These are phyloP conservation scores for Echinosophora koreensis DNA, from an alignment of 306 rosid species.

Conservation along the genomic window DNA sequence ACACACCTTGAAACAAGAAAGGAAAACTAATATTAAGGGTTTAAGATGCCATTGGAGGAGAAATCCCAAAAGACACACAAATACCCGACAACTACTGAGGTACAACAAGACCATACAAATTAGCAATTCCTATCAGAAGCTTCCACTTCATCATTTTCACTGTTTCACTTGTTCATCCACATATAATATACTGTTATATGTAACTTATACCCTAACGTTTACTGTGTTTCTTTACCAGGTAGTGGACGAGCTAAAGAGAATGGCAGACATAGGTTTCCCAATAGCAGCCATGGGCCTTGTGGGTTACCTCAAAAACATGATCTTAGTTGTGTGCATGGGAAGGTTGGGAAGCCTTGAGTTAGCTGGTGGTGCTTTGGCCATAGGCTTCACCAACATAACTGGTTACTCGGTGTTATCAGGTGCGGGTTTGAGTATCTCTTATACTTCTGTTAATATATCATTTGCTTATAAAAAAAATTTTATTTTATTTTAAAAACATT, in stretches of 20 bases:
- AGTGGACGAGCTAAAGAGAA: slow-evolving; percentile 73
- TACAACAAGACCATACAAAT: slow-evolving; percentile 37
- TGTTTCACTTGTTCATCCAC: neutral
- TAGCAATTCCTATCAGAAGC: slow-evolving; percentile 14
- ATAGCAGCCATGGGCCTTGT: slow-evolving; percentile 73
- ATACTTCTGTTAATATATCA: too few species aligned
- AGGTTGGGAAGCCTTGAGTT: slow-evolving; percentile 76
- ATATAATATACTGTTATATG: neutral
- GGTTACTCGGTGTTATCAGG: slow-evolving; percentile 75
- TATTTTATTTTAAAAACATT: too few species aligned
- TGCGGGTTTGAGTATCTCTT: neutral
- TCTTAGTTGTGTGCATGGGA: slow-evolving; percentile 78
- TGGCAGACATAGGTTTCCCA: slow-evolving; percentile 74
- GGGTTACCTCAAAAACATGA: slow-evolving; percentile 79
- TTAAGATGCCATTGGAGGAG: slow-evolving; percentile 51
- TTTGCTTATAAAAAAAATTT: too few species aligned
- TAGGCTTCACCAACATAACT: slow-evolving; percentile 83
- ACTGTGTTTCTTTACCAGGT: slow-evolving; percentile 53
- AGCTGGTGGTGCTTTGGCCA: slow-evolving; percentile 80
- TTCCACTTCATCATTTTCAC: slow-evolving; percentile 27
- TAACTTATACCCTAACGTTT: neutral
- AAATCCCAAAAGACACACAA: slow-evolving; percentile 52
- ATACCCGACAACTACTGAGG: slow-evolving; percentile 59
- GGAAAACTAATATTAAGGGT: neutral
- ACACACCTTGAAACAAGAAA: slow-evolving; percentile 32